Conservation (phyloP, 1,139 yeast genomes). For the Yamadazyma mexicana region DNA sequence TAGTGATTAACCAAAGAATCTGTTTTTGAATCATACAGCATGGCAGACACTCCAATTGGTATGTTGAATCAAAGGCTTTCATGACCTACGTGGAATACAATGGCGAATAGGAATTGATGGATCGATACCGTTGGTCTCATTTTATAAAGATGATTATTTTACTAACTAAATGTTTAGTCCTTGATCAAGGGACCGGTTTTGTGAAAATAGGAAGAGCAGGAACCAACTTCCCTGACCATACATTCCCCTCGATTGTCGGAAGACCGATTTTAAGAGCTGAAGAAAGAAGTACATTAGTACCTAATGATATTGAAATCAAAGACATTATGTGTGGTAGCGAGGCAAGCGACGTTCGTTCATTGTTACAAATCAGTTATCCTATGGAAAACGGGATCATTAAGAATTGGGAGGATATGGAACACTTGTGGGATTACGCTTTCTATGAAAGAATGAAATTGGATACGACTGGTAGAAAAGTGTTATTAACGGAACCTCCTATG, state of each 20-base stretch:
- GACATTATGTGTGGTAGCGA: constrained; percentile 99
- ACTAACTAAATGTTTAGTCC: constrained; percentile 50
- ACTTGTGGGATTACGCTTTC: constrained; percentile 97
- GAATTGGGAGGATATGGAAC: constrained; percentile 99
- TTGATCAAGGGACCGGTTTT: constrained; percentile 99
- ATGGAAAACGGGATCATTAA: constrained; percentile 98
- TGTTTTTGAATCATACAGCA: constrained; percentile 12
- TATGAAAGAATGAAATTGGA: constrained; percentile 82
- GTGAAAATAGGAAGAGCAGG: constrained; percentile 95
- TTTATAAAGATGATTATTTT: constrained; percentile 4
- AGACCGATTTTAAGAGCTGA: constrained; percentile 97
- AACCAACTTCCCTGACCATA: constrained; percentile 94
- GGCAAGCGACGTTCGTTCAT: constrained; percentile 86
- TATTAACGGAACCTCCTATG: constrained; percentile 97
- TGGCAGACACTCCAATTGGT: constrained; percentile 59
- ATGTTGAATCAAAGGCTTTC: constrained; percentile 24
- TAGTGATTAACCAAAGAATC: neutral
- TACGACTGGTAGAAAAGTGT: constrained; percentile 74
- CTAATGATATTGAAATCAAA: constrained; percentile 67
- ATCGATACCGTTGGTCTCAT: too few species aligned
- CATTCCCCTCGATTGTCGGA: constrained; percentile 98
- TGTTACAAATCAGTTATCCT: constrained; percentile 90
- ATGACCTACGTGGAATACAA: neutral
- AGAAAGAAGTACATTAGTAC: constrained; percentile 63
- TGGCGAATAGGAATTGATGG: constrained; percentile 1